These are phyloP conservation scores for Xerocomus minutiporus DNA, from an alignment of 1,284 basidiomycete genomes.

Conservation along the genomic window DNA sequence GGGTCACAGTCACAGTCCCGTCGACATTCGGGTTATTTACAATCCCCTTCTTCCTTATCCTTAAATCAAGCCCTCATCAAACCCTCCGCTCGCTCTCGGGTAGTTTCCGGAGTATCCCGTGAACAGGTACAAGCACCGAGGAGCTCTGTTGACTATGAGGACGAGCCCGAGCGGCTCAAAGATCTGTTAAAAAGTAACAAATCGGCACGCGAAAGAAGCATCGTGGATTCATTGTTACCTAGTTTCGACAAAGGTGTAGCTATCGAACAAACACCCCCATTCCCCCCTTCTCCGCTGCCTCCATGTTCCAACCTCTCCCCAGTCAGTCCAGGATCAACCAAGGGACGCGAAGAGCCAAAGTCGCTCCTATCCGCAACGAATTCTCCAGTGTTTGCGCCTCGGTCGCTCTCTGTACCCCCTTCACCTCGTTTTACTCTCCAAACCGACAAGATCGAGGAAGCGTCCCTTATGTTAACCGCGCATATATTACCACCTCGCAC, in stretches of 20 bases:
- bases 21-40: constrained; percentile 25
- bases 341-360: constrained; percentile 35
- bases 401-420: constrained; percentile 40
- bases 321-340: constrained; percentile 20
- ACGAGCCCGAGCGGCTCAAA: constrained; percentile 69
- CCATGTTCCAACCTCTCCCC: constrained; percentile 16
- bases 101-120: constrained; percentile 62
- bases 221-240: constrained; percentile 32
- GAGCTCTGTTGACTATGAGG: constrained; percentile 73
- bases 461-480: constrained; percentile 37
- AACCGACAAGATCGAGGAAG: constrained; percentile 17
- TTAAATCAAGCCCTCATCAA: constrained; percentile 27
- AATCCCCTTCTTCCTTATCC: constrained; percentile 35
- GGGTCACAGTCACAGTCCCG: constrained; percentile 22
- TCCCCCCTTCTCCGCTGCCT: constrained; percentile 26
- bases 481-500: constrained; percentile 50
- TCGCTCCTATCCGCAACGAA: constrained; percentile 43
- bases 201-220: constrained; percentile 29
- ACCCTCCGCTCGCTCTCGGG: constrained; percentile 39
- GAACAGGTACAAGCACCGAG: constrained; percentile 53
- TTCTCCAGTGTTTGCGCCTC: constrained; percentile 41
- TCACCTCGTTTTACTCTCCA: constrained; percentile 35
- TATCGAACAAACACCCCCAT: constrained; percentile 22
- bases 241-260: constrained; percentile 25
- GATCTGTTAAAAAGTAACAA: constrained; percentile 60